phyloP scores from a whole-genome alignment of 192 early-diverging fungal genomes.

The Coemansia sp. region DNA sequence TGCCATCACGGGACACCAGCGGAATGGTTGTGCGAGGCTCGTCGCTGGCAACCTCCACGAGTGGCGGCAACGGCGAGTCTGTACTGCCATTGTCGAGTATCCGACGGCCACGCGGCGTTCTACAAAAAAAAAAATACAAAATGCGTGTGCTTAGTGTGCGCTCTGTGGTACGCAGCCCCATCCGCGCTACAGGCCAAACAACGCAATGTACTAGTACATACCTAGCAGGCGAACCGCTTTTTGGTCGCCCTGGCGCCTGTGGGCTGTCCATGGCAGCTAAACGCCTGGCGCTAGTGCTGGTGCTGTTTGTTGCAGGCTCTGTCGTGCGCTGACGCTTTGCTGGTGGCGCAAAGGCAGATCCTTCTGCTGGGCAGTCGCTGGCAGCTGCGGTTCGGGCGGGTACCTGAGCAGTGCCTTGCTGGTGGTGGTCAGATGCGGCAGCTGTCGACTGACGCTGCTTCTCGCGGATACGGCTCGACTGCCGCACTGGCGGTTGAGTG shows the following conservation, averaged over 20 bases:
- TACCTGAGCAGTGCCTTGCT: background rate
- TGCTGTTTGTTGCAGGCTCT: background rate
- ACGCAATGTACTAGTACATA: no score
- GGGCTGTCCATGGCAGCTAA: background rate
- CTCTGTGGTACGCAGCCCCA: no score
- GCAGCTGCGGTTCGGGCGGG: background rate
- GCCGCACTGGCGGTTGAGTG: no score
- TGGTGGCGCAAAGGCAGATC: background rate
- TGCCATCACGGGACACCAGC: slow-evolving; percentile 1
- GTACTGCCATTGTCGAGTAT: background rate
- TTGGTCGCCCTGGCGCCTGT: background rate
- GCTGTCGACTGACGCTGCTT: slow-evolving; percentile 3
- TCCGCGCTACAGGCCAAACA: no score
- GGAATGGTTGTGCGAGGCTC: background rate
- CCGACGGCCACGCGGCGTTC: slow-evolving; percentile 2
- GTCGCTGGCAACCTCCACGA: slow-evolving; percentile 1
- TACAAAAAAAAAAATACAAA: background rate
- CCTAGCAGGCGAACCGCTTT: slow-evolving; percentile 2
- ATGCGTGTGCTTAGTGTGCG: no score
- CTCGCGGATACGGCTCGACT: slow-evolving; percentile 21
- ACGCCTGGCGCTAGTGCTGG: no score
- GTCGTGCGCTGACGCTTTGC: slow-evolving; percentile 10
- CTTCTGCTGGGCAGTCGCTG: background rate
- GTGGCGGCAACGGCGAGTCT: slow-evolving; percentile 5
- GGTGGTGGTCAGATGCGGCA: background rate